A percentile compares a stretch with the other conserved stretches of the same genome.
phyloP scores from a whole-genome alignment of 768 basidiomycete species.

The Agrocybe praecox region DNA sequence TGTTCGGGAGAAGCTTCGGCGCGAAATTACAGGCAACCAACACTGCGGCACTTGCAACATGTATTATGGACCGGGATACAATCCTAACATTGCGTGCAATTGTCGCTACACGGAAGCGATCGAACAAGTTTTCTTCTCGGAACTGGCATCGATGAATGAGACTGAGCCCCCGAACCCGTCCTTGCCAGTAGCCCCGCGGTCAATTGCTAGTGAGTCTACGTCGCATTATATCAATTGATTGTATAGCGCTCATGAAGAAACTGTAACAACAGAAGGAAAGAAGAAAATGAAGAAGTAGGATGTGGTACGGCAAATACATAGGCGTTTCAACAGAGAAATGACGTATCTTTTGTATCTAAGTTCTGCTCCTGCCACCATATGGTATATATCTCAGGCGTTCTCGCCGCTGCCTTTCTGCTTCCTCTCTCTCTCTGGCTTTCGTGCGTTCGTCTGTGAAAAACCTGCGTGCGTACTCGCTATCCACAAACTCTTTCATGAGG shows the following conservation, averaged over 20 bases:
- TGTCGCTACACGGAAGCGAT: neutral
- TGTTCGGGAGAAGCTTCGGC: neutral
- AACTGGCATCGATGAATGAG: neutral
- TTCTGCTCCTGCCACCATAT: neutral
- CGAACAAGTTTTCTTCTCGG: neutral
- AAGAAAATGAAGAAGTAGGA: neutral
- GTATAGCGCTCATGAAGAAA: neutral
- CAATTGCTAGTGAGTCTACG: neutral
- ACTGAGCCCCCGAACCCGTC: too few species aligned
- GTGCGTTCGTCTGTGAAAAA: constrained; percentile 33
- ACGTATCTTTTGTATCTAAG: neutral
- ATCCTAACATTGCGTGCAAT: neutral
- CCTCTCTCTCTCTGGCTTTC: constrained; percentile 12
- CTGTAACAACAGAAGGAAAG: neutral
- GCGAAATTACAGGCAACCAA: neutral
- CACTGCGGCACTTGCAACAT: neutral
- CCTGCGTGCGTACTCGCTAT: constrained; percentile 21
- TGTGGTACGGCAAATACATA: too few species aligned
- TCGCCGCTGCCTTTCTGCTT: neutral
- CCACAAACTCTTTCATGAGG: constrained; percentile 33
- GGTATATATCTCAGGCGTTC: neutral
- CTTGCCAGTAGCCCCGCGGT: neutral
- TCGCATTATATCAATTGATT: neutral
- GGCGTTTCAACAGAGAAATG: too few species aligned
- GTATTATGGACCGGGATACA: neutral